Conservation (phyloP, 306 rosid species). For the Cicer yamashitae region DNA sequence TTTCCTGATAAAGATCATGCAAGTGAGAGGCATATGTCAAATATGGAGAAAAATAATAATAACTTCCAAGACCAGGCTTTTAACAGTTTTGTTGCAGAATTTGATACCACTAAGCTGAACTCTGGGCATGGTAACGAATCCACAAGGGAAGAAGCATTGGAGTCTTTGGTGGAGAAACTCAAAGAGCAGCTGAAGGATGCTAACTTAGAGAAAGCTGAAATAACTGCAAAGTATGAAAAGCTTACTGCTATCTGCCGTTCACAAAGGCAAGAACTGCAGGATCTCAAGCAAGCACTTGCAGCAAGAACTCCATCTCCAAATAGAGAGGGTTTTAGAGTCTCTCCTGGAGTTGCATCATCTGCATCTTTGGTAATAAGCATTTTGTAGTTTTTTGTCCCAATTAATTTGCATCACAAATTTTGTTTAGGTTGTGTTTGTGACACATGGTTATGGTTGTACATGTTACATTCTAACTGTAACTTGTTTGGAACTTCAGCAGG, state of each 20-base stretch:
- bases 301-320: conserved; percentile 72
- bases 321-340: conserved; percentile 57
- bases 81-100: conserved; percentile 83
- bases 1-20: conserved; percentile 53
- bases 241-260: conserved; percentile 94
- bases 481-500: conserved; percentile 54
- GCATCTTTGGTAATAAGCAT: conserved; percentile 56
- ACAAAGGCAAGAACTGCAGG: conserved; percentile 93
- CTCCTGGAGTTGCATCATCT: conserved; percentile 55
- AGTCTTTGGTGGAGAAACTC: conserved; percentile 78
- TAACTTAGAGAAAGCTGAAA: conserved; percentile 78
- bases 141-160: conserved; percentile 72
- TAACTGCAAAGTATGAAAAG: conserved; percentile 89
- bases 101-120: conserved; percentile 64
- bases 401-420: conserved; percentile 27
- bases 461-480: conserved; percentile 24
- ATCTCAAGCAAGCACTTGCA: conserved; percentile 84
- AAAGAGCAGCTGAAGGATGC: conserved; percentile 80
- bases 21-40: conserved; percentile 51
- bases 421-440: conserved; percentile 14
- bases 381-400: conserved; percentile 14
- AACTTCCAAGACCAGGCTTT: conserved; percentile 69
- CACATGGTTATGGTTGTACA: not conserved
- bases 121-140: conserved; percentile 54
- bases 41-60: conserved; percentile 51